A percentile compares a stretch with the other conserved stretches of the same genome.
Evolutionary conservation across 768 basidiomycete species (phyloP).

Genomic region (Dioszegia crocea): DNA sequence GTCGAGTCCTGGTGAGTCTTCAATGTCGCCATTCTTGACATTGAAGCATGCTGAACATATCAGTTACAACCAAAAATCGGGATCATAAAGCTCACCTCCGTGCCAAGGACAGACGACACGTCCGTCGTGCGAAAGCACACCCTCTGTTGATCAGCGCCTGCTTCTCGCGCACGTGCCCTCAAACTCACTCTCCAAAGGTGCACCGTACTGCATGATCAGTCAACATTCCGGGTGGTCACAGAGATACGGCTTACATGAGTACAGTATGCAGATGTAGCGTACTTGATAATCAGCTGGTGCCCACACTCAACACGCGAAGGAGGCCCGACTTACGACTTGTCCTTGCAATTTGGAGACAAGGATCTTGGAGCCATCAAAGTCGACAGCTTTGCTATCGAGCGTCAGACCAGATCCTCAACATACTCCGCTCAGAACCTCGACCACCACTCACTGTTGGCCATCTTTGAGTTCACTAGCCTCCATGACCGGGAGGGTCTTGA

Average conservation of each 20-base stretch:
- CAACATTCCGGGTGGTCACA: background rate
- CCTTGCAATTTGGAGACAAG: conserved; percentile 71
- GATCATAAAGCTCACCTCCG: conserved; percentile 57
- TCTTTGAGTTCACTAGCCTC: conserved; percentile 60
- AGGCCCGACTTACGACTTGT: conserved; percentile 54
- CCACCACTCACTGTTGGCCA: conserved; percentile 60
- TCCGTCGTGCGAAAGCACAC: conserved; percentile 72
- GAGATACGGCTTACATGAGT: conserved; percentile 57
- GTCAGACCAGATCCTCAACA: background rate
- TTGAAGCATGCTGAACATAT: conserved; percentile 71
- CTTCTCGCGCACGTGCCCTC: background rate
- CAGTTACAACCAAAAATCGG: background rate
- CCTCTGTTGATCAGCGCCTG: conserved; percentile 66
- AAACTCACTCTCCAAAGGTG: conserved; percentile 62
- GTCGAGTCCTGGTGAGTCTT: conserved; percentile 82
- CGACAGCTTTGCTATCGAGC: conserved; percentile 68
- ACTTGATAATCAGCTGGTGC: conserved; percentile 13
- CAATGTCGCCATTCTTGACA: conserved; percentile 59
- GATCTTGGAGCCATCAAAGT: conserved; percentile 70
- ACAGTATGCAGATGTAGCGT: conserved; percentile 75
- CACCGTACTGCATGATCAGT: conserved; percentile 60
- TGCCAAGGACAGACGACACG: conserved; percentile 85
- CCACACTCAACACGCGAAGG: background rate
- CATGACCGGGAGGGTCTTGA: conserved; percentile 52
- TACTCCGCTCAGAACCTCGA: too few relatives aligned